Conservation (phyloP, 83 land plant genomes). For the Diphasiastrum complanatum region DNA sequence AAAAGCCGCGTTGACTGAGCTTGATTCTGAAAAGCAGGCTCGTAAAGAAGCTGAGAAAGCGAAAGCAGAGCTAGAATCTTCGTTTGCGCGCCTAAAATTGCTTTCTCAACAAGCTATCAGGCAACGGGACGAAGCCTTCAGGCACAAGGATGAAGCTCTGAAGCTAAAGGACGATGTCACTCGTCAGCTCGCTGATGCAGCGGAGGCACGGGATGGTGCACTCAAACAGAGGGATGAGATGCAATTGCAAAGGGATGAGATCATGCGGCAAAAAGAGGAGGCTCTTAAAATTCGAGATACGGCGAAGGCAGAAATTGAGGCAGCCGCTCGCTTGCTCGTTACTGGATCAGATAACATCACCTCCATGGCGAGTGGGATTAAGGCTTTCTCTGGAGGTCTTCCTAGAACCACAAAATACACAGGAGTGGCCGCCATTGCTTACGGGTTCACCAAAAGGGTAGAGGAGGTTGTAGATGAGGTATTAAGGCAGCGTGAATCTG, state of each 20-base stretch:
- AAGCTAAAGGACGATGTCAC: conserved; percentile 31
- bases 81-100: conserved; percentile 43
- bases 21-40: conserved; percentile 60
- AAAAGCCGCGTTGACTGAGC: conserved; percentile 47
- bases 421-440: conserved; percentile 71
- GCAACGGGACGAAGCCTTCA: conserved; percentile 37
- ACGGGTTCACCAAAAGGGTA: conserved; percentile 75
- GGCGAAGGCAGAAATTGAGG: conserved; percentile 56
- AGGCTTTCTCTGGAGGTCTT: conserved; percentile 55
- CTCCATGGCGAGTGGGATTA: conserved; percentile 44
- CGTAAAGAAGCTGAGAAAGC: conserved; percentile 52
- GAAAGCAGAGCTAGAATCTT: conserved; percentile 40
- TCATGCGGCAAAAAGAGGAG: conserved; percentile 41
- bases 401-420: conserved; percentile 65
- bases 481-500: conserved; percentile 51
- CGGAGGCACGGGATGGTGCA: conserved; percentile 41
- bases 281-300: conserved; percentile 40
- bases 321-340: conserved; percentile 57
- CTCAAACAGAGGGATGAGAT: conserved; percentile 26
- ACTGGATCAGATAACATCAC: conserved; percentile 67
- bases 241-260: conserved; percentile 25
- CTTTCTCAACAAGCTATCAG: conserved; percentile 32
- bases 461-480: conserved; percentile 88
- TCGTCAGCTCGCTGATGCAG: conserved; percentile 20
- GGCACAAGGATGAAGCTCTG: conserved; percentile 46